Conservation (phyloP, 257 asterid genomes). For the Paulownia fortunei region DNA sequence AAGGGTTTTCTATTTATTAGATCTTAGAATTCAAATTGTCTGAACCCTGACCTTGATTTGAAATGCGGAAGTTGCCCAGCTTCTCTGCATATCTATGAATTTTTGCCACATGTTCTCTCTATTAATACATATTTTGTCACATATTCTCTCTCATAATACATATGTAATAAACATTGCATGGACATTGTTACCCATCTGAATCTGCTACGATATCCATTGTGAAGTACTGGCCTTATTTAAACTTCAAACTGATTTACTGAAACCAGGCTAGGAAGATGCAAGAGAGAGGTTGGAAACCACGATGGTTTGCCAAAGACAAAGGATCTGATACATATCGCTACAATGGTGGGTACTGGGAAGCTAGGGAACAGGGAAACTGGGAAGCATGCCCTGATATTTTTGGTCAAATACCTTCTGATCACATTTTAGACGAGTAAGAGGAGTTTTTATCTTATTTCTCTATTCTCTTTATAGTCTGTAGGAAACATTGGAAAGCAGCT, state of each 20-base stretch:
- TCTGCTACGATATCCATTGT: background rate
- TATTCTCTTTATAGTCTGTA: slow-evolving; percentile 16
- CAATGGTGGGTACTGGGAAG: slow-evolving; percentile 95
- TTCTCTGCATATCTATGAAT: no score
- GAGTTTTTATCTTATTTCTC: background rate
- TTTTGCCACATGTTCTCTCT: no score
- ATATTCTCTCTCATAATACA: background rate
- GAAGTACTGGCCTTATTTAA: background rate
- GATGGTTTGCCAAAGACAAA: slow-evolving; percentile 79
- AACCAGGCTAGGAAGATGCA: slow-evolving; percentile 93
- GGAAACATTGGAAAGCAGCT: slow-evolving; percentile 29
- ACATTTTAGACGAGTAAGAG: slow-evolving; percentile 50
- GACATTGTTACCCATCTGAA: background rate
- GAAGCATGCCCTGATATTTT: slow-evolving; percentile 90
- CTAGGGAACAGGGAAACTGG: slow-evolving; percentile 82
- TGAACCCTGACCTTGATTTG: no score
- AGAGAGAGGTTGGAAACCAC: slow-evolving; percentile 93
- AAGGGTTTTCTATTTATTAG: no score
- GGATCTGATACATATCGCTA: slow-evolving; percentile 59
- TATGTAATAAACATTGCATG: background rate
- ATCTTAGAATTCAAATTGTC: no score
- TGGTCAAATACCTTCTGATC: slow-evolving; percentile 73
- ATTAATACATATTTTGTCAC: no score
- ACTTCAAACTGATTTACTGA: slow-evolving; percentile 2
- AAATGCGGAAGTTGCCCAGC: no score